Conservation (phyloP, 2,329 filamentous ascomycete genomes). For the Huntiella moniliformis region DNA sequence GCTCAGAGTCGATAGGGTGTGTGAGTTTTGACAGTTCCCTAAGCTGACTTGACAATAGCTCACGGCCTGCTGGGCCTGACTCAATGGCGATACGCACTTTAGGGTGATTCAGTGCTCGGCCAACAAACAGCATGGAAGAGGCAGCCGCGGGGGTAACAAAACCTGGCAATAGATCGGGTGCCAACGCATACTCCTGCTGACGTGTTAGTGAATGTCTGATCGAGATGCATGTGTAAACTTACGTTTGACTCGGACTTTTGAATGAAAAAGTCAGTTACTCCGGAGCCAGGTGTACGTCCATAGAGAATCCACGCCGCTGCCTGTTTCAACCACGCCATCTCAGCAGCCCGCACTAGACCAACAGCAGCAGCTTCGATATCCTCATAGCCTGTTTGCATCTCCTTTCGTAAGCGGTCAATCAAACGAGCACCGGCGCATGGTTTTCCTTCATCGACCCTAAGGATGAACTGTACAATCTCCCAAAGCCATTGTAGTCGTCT, state of each 20-base stretch:
- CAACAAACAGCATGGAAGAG: constrained; percentile 74
- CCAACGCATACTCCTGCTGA: constrained; percentile 31
- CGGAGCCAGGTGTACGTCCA: constrained; percentile 61
- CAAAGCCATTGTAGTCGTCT: constrained; percentile 74
- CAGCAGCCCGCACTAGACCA: constrained; percentile 56
- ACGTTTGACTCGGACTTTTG: constrained; percentile 21
- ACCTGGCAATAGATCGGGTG: constrained; percentile 47
- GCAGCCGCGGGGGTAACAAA: constrained; percentile 63
- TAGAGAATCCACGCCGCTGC: constrained; percentile 82
- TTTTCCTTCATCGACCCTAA: constrained; percentile 9
- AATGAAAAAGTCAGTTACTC: constrained; percentile 59
- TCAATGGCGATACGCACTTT: constrained; percentile 33
- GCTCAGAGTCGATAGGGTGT: constrained; percentile 10
- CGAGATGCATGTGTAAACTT: neutral
- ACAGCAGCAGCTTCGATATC: constrained; percentile 65
- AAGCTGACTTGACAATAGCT: constrained; percentile 50
- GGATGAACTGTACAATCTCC: constrained; percentile 31
- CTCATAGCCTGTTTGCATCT: constrained; percentile 71
- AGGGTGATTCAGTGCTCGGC: constrained; percentile 73
- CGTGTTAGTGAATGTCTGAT: neutral
- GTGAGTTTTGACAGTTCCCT: constrained; percentile 46
- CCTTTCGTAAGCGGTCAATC: constrained; percentile 56
- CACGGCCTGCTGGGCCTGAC: constrained; percentile 29
- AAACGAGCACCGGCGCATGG: constrained; percentile 48
- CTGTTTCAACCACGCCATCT: constrained; percentile 82